Base-by-base conservation (phyloP, 768 basidiomycete species). In the Tricholomella constricta region DNA sequence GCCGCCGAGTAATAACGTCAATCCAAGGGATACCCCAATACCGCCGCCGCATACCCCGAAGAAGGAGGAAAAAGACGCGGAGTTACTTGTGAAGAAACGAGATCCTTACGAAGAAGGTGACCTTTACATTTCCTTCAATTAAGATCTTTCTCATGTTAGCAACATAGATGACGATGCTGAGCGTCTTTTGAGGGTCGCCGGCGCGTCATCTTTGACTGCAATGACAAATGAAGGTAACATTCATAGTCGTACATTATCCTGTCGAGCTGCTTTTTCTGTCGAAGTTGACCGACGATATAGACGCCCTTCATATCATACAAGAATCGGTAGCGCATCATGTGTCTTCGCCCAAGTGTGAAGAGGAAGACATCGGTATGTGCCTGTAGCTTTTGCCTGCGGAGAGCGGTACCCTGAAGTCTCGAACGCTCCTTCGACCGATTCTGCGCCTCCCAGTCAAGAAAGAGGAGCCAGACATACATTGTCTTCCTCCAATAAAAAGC, bases 41-140 rank as follows among this genome's bases (percentile, higher is more conserved):
- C 23, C 36, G 35, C 14, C 20, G n/a, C 23, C 19, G n/a, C n/a
- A n/a, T 37, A 7, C n/a, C 31, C 22, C 7, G 4, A 14, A 19
- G 22, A 22, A 26, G 7, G 50, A 59, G 31, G 32, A 37, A 11
- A 44, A 51, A 19, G 40, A 48, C 26, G 11, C n/a, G 6, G 29
- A 51, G 41, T 10, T 41, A n/a, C 48, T 41, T 3, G 29, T 54
- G 11, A 47, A 45, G 31, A 63, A 61, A 46, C 47, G 36, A 4
- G 62, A 63, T 34, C 62, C 62, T 4, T 61, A 63, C 37, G 55
- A 63, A 48, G 55, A 59, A 47, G 59, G 62, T 63, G 41, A 20
- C 12, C 5, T 17, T 10, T 9, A 7, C 6, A 19, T n/a, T 14
- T 7, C 12, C 10, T 40, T 31, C 14, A 29, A n/a, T n/a, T 20